Evolutionary conservation across 2,329 filamentous ascomycete genomes (phyloP), one percentile per base, ranked within the genome.

Genomic region (Xylaria sp.): DNA sequence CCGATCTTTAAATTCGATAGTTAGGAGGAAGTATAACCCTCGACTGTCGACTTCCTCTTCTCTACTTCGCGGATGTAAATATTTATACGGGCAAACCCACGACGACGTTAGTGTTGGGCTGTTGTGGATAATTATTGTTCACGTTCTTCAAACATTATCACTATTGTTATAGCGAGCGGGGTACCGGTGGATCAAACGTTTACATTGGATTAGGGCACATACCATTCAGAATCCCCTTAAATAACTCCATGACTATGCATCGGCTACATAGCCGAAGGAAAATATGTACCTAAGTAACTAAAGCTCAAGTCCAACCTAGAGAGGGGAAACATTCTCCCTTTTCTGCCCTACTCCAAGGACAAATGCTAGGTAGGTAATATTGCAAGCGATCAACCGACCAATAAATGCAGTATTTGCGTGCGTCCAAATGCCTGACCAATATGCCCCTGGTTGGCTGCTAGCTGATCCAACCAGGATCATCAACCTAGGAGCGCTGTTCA

Each of bases 161-260:
- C n/a, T 15, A 50, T 47, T 5, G 15, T 31, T 13, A 31, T n/a
- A n/a, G 11, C 55, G 27, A 29, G 5, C 20, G 5, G 3, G 3
- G 5, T 1, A 38, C n/a, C n/a, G n/a, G n/a, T n/a, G n/a, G 1
- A 42, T 15, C 29, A 7, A 31, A 7, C 3, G 11, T 27, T 20
- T 3, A 7, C 4, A 57, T 0, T 3, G 54, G 5, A 39, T 27
- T 39, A 5, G 44, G 22, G 10, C 17, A 31, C 45, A 50, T 51
- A 25, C n/a, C 42, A 56, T 60, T 63, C 49, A 39, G 55, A 31
- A 49, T 17, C n/a, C 42, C 17, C 33, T 38, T 27, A 39, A 36
- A 22, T 31, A 63, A 67, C 64, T 59, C 64, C 64, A 58, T 63
- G 51, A 67, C 49, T 38, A 67, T 67, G 64, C 64, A 63, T 56